Evolutionary conservation across 1,284 basidiomycete genomes (phyloP), one percentile per base, ranked within the genome.

Genomic region (Ceratobasidium sp.): DNA sequence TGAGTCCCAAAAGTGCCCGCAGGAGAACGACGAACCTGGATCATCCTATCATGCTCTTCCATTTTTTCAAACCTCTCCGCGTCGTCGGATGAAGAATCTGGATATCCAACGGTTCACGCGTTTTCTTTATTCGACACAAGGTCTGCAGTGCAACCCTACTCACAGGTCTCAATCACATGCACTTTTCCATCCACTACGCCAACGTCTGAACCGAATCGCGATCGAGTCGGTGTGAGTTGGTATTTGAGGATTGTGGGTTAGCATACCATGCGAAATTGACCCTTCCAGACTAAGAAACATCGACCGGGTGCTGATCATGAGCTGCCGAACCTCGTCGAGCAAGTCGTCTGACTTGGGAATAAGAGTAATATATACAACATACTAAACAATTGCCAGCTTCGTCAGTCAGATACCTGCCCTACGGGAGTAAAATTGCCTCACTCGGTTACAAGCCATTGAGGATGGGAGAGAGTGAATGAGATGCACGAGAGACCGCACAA

Each of bases 111-210:
- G 5, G 41, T 41, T 26, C 32, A 18, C 26, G 14, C 41, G 23
- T 30, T 11, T 2, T 46, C 9, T 55, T 21, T 4, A 21, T 7
- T 16, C n/a, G 28, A 23, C 30, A 35, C 49, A n/a, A 26, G n/a
- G 13, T 26, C 30, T 21, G 32, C n/a, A n/a, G n/a, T n/a, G n/a
- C n/a, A n/a, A n/a, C n/a, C n/a, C 11, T 55, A 49, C 64, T 69
- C 38, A 69, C 64, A 69, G 18, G 64, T 69, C 21, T 69, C 64
- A 30, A 69, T 69, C 14, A 69, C 52, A 57, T 69, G 64, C 26
- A 69, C 64, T 43, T 69, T 69, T 44, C 64, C 64, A 21, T 57
- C 64, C 2, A 49, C 52, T 18, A 69, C 64, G 16, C 64, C 64
- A 16, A 69, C 64, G 41, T 69, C 64, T 69, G 26, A 11, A 44